Evolutionary conservation across 2,329 filamentous ascomycete genomes (phyloP).

Genomic region (Mollisia scopiformis): DNA sequence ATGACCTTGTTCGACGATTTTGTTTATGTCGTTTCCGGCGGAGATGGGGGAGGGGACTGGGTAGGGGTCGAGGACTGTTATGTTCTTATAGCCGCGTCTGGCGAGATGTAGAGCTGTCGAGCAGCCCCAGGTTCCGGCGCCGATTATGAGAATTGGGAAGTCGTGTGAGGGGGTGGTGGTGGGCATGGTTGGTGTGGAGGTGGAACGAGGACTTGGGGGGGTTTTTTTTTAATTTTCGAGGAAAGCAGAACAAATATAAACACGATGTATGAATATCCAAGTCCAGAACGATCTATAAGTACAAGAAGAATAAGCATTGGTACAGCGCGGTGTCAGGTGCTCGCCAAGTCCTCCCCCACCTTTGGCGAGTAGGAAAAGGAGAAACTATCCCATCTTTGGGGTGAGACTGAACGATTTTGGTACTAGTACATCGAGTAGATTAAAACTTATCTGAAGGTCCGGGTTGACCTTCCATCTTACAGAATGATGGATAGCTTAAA

Average conservation of each 20-base stretch:
- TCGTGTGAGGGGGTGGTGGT: not conserved
- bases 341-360: not conserved
- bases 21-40: slow-evolving; percentile 63
- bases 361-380: not conserved
- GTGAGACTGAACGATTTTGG: not conserved
- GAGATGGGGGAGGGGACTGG: slow-evolving; percentile 46
- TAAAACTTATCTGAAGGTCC: not conserved
- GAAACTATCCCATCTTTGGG: not conserved
- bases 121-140: slow-evolving; percentile 46
- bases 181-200: not conserved
- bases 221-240: not conserved
- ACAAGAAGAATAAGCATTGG: not conserved
- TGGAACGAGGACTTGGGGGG: not conserved
- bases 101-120: slow-evolving; percentile 48
- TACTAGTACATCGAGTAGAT: not conserved
- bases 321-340: not conserved
- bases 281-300: not conserved
- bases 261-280: not conserved
- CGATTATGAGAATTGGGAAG: slow-evolving; percentile 42
- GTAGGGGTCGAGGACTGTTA: slow-evolving; percentile 53
- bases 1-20: slow-evolving; percentile 50
- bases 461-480: not conserved
- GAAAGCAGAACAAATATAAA: not conserved
- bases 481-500: not conserved
- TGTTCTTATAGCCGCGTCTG: slow-evolving; percentile 47